Conservation (phyloP, 108 stramenopile species). For the Skeletonema menzelii region DNA sequence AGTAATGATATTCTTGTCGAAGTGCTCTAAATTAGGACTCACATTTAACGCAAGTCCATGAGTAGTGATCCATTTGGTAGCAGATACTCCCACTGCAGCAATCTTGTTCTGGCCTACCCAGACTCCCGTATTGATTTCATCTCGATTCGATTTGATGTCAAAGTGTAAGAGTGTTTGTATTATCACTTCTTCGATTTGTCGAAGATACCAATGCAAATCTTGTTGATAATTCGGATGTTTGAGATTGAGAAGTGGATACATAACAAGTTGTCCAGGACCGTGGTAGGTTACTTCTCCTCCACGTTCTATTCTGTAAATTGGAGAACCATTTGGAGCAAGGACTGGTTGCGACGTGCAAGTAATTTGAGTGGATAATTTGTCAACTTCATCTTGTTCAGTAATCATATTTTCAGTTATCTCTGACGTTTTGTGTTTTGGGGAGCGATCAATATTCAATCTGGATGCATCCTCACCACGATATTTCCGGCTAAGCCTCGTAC, state of each 20-base stretch:
- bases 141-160: conserved; percentile 63
- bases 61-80: conserved; percentile 95
- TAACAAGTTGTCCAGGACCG: conserved; percentile 95
- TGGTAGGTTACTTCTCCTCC: conserved; percentile 99
- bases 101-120: conserved; percentile 91
- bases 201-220: conserved; percentile 97
- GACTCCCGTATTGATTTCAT: conserved; percentile 67
- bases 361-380: background rate
- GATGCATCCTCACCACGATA: conserved; percentile 46
- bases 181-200: conserved; percentile 89
- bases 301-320: conserved; percentile 89
- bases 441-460: conserved; percentile 19
- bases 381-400: conserved; percentile 14
- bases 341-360: conserved; percentile 46
- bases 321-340: conserved; percentile 70
- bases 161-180: conserved; percentile 69
- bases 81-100: conserved; percentile 90
- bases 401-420: background rate
- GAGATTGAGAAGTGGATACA: conserved; percentile 95
- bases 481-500: conserved; percentile 26
- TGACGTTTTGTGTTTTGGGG: background rate
- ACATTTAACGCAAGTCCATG: conserved; percentile 99
- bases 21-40: conserved; percentile 69
- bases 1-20: conserved; percentile 74
- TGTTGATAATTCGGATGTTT: conserved; percentile 48